These are phyloP conservation scores for Prunus armeniaca DNA, from an alignment of 306 rosid genomes.

Conservation along the genomic window DNA sequence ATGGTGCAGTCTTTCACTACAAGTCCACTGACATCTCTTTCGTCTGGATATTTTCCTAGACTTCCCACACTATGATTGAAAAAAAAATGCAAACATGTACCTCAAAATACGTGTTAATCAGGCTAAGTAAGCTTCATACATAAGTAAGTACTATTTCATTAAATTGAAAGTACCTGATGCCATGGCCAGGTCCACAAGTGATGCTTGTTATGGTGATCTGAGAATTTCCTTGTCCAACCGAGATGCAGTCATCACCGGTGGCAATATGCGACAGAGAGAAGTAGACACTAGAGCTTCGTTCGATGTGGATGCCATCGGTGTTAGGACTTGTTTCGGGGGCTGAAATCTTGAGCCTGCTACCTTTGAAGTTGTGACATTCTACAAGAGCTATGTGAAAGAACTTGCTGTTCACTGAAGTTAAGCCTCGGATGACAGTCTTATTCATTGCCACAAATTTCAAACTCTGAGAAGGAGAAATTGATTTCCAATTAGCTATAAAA, in stretches of 20 bases:
- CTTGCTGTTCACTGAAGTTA: slow-evolving; percentile 48
- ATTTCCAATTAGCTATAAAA: neutral
- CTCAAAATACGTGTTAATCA: neutral
- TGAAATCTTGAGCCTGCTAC: slow-evolving; percentile 36
- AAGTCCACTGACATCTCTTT: slow-evolving; percentile 43
- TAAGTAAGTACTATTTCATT: no score
- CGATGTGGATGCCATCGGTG: slow-evolving; percentile 51
- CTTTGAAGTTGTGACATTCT: slow-evolving; percentile 43
- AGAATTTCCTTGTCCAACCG: slow-evolving; percentile 50
- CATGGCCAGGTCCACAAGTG: slow-evolving; percentile 52
- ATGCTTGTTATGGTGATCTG: slow-evolving; percentile 35
- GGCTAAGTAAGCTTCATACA: no score
- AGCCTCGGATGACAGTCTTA: slow-evolving; percentile 33
- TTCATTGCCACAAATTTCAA: slow-evolving; percentile 44
- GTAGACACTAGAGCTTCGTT: slow-evolving; percentile 37
- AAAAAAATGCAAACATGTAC: neutral
- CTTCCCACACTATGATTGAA: slow-evolving; percentile 38
- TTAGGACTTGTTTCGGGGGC: slow-evolving; percentile 47
- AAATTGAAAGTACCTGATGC: slow-evolving; percentile 34
- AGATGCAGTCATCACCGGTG: slow-evolving; percentile 50
- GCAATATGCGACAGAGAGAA: slow-evolving; percentile 29
- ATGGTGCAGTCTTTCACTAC: slow-evolving; percentile 38
- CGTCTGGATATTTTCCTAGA: slow-evolving; percentile 45
- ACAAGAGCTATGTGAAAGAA: slow-evolving; percentile 51
- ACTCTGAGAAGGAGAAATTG: slow-evolving; percentile 28